Evolutionary conservation across 192 early-diverging fungal species (phyloP).

Genomic region (Podila verticillata): DNA sequence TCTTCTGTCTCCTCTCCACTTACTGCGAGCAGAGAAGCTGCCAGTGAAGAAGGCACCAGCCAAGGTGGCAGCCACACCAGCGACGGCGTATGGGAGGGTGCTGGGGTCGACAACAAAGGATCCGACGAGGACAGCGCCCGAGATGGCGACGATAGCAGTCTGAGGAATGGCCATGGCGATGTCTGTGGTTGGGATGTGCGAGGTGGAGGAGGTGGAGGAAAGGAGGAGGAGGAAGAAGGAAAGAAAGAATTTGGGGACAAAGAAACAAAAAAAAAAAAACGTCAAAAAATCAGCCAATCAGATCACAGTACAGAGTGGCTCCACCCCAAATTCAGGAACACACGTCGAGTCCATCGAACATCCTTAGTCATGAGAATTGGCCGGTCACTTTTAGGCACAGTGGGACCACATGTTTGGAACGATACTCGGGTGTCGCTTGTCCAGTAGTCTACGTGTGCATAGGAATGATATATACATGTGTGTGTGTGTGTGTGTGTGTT

Average conservation of each 20-base stretch:
- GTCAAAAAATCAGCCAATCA: constrained; percentile 5
- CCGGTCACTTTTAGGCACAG: too few species aligned
- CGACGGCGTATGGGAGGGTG: constrained; percentile 28
- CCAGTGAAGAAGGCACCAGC: constrained; percentile 32
- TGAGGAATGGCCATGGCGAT: constrained; percentile 37
- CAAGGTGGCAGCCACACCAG: constrained; percentile 48
- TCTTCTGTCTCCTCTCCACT: background rate
- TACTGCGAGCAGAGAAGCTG: constrained; percentile 27
- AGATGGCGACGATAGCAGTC: constrained; percentile 30
- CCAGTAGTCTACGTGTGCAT: too few species aligned
- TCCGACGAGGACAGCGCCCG: constrained; percentile 31
- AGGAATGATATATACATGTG: too few species aligned
- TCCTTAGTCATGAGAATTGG: background rate
- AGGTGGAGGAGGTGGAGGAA: background rate
- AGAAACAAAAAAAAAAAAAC: background rate
- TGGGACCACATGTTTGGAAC: too few species aligned
- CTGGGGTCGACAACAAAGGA: constrained; percentile 32
- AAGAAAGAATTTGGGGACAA: constrained; percentile 2
- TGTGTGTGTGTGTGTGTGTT: too few species aligned
- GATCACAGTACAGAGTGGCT: background rate
- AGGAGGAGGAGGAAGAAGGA: background rate
- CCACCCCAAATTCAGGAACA: too few species aligned
- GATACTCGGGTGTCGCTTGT: too few species aligned
- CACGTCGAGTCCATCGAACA: background rate
- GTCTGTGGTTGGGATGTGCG: background rate